phyloP scores from a whole-genome alignment of 306 rosid genomes.

The Corylus heterophylla region DNA sequence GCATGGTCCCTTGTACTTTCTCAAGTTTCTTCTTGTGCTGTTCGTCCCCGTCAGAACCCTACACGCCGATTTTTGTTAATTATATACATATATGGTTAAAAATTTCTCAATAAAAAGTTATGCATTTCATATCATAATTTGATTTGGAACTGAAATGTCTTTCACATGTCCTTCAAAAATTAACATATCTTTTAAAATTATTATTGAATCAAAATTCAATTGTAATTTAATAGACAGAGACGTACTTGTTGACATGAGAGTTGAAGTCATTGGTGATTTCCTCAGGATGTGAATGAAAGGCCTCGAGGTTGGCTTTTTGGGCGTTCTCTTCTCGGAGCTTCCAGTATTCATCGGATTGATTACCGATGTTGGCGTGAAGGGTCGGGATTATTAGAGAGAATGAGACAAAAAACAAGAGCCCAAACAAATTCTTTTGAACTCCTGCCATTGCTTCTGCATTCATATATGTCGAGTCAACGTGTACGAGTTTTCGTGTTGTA shows the following conservation, averaged over 20 bases:
- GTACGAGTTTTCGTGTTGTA: neutral
- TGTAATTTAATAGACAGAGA: too few relatives aligned
- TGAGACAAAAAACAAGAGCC: slow-evolving; percentile 27
- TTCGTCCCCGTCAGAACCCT: slow-evolving; percentile 32
- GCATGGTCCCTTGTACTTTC: slow-evolving; percentile 28
- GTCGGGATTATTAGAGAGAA: slow-evolving; percentile 25
- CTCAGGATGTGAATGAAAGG: slow-evolving; percentile 44
- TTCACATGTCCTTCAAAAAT: too few relatives aligned
- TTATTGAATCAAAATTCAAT: too few relatives aligned
- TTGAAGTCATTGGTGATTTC: slow-evolving; percentile 40
- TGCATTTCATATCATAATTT: too few relatives aligned
- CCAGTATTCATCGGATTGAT: slow-evolving; percentile 58
- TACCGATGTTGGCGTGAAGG: slow-evolving; percentile 21
- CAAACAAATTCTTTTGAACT: neutral
- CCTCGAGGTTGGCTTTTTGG: neutral
- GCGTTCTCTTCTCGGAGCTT: slow-evolving; percentile 39
- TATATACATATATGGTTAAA: too few relatives aligned
- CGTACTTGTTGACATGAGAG: slow-evolving; percentile 31
- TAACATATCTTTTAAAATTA: too few relatives aligned
- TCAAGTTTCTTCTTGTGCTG: slow-evolving; percentile 40
- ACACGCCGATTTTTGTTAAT: neutral
- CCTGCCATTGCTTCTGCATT: slow-evolving; percentile 7
- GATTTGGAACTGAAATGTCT: neutral
- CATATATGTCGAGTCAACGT: neutral
- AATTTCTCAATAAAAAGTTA: too few relatives aligned